Percentiles rank a stretch among this genome's conserved stretches.
Evolutionary conservation across 371 early-diverging fungal genomes (phyloP).

Genomic region (Enteropsectra breve): DNA sequence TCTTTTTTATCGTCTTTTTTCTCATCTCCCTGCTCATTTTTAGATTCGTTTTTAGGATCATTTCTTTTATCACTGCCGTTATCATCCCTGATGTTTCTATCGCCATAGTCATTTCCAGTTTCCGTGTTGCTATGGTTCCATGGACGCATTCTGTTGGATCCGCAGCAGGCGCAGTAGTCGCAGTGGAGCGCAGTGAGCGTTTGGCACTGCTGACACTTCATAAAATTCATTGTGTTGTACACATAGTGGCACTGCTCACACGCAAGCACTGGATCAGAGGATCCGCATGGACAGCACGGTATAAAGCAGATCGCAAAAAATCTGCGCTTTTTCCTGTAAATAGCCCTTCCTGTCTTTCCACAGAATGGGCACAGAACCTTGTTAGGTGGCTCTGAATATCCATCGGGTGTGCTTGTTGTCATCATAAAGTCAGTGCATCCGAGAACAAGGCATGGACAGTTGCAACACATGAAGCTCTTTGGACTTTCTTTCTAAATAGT

Average conservation of each 20-base stretch:
- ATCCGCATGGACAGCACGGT: conserved; percentile 30
- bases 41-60: neutral
- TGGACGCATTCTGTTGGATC: neutral
- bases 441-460: too few species aligned
- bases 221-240: conserved; percentile 4
- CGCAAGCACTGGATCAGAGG: conserved; percentile 27
- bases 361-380: conserved; percentile 37
- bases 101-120: neutral
- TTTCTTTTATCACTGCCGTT: neutral
- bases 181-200: conserved; percentile 8
- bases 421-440: too few species aligned
- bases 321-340: conserved; percentile 22
- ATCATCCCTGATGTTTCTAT: neutral
- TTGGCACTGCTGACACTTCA: conserved; percentile 17
- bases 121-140: neutral
- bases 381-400: conserved; percentile 26
- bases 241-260: conserved; percentile 18
- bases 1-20: neutral
- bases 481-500: too few species aligned
- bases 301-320: conserved; percentile 25
- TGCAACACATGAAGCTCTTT: too few species aligned
- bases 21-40: neutral
- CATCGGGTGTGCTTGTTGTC: conserved; percentile 30
- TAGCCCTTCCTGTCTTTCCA: conserved; percentile 10
- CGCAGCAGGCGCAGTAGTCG: conserved; percentile 40